phyloP scores from a whole-genome alignment of 352 stramenopile genomes.

The Pythium rishiriense region DNA sequence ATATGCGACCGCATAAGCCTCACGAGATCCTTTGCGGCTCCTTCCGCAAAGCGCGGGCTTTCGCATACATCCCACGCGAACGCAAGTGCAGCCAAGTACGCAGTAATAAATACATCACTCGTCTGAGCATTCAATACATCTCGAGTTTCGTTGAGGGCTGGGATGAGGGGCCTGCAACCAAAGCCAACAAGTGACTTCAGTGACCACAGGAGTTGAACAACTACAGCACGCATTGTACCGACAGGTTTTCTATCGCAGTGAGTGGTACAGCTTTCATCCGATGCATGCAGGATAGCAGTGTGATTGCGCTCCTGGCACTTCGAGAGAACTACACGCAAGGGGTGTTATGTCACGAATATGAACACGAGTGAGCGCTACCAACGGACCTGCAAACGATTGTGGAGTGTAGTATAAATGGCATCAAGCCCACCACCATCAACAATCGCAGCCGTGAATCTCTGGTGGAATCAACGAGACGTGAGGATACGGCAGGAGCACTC shows the following conservation, averaged over 20 bases:
- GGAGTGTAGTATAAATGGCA: neutral
- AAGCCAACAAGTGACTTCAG: neutral
- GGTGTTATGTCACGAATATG: neutral
- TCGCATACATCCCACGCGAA: slow-evolving; percentile 1
- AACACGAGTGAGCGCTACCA: too few relatives aligned
- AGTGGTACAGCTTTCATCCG: neutral
- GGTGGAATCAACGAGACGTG: neutral
- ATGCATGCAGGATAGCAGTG: neutral
- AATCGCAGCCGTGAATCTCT: slow-evolving; percentile 4
- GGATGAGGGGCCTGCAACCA: neutral
- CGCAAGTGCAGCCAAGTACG: slow-evolving; percentile 9
- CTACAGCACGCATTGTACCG: neutral
- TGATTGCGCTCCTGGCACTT: neutral
- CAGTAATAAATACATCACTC: neutral
- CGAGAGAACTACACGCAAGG: neutral
- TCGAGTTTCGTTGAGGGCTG: neutral
- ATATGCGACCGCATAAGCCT: slow-evolving; percentile 14
- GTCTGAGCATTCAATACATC: neutral
- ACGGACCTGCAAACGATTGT: slow-evolving; percentile 3
- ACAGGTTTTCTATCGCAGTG: neutral
- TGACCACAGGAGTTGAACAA: neutral
- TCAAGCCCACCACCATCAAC: neutral
- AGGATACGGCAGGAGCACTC: neutral
- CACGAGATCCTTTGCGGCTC: slow-evolving; percentile 16
- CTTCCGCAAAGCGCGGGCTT: neutral